A percentile compares a stretch with the other conserved stretches of the same genome.
These are phyloP conservation scores for Moesziomyces sp. DNA, from an alignment of 1,284 basidiomycete species.

Conservation along the genomic window DNA sequence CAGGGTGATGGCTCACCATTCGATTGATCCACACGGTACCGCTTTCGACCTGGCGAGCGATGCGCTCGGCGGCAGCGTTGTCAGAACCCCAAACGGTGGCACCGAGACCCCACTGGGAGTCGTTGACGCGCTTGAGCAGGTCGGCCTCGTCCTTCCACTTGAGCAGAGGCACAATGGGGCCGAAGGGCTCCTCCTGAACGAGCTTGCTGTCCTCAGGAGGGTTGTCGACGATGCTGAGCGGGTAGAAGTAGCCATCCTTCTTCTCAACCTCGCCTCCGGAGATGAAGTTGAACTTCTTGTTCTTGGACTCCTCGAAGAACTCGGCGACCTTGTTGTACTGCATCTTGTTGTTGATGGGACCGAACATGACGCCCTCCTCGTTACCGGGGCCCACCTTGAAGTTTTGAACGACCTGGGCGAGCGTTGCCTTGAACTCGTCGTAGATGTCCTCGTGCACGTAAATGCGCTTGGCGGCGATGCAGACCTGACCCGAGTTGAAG, in stretches of 20 bases:
- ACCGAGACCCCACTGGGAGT: slow-evolving; percentile 43
- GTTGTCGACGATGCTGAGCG: slow-evolving; percentile 44
- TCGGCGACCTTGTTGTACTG: slow-evolving; percentile 50
- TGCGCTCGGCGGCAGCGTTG: slow-evolving; percentile 18
- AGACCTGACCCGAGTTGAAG: slow-evolving; percentile 48
- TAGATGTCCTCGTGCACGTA: slow-evolving; percentile 54
- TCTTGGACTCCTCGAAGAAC: slow-evolving; percentile 46
- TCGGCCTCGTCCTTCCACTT: slow-evolving; percentile 50
- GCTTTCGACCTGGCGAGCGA: slow-evolving; percentile 38
- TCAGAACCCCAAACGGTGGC: slow-evolving; percentile 33
- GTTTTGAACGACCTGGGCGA: slow-evolving; percentile 20
- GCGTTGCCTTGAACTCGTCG: slow-evolving; percentile 37
- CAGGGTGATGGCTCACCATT: slow-evolving; percentile 14
- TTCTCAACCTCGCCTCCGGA: slow-evolving; percentile 28
- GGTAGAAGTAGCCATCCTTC: slow-evolving; percentile 44
- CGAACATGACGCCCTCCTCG: slow-evolving; percentile 36
- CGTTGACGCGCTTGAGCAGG: slow-evolving; percentile 42
- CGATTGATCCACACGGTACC: slow-evolving; percentile 34
- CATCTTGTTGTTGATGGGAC: slow-evolving; percentile 52
- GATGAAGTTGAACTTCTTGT: slow-evolving; percentile 36
- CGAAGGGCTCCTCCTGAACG: slow-evolving; percentile 50
- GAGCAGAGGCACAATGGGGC: slow-evolving; percentile 48
- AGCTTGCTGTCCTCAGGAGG: slow-evolving; percentile 43
- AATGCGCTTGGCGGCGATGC: slow-evolving; percentile 42
- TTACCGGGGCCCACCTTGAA: slow-evolving; percentile 35